Evolutionary conservation across 163 green algal genomes (phyloP).

Genomic region (Chloromonas sp.): DNA sequence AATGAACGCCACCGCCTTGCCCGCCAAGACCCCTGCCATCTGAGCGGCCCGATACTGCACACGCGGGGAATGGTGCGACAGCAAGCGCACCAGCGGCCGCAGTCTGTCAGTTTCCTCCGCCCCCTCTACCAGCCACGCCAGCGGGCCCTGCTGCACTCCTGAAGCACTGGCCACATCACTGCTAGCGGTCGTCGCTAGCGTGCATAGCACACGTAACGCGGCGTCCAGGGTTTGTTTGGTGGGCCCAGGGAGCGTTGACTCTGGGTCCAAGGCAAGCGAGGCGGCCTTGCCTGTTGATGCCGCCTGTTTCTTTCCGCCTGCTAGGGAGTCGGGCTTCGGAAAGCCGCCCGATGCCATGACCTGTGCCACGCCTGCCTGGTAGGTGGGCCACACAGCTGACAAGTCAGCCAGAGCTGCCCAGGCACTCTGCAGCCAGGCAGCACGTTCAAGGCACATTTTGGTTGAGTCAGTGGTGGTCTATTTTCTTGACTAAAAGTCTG

Average conservation of each 20-base stretch:
- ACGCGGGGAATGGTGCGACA: background rate
- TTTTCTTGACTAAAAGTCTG: too few species aligned
- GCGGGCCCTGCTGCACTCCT: background rate
- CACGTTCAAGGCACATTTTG: too few species aligned
- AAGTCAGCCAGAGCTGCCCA: too few species aligned
- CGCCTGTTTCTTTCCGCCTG: background rate
- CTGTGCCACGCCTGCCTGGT: too few species aligned
- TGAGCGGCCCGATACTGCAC: background rate
- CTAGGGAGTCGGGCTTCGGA: too few species aligned
- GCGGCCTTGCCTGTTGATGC: background rate
- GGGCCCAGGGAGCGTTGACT: background rate
- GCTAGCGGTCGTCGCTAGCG: background rate
- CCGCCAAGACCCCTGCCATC: background rate
- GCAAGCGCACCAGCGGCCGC: background rate
- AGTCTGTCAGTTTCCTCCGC: background rate
- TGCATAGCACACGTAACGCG: background rate
- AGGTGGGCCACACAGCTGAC: too few species aligned
- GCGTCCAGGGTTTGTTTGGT: background rate
- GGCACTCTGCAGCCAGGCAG: too few species aligned
- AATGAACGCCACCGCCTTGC: background rate
- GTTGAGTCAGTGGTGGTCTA: too few species aligned
- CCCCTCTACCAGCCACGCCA: background rate
- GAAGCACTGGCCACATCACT: background rate
- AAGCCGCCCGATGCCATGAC: too few species aligned
- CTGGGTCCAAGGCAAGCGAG: background rate